Evolutionary conservation across 371 early-diverging fungal genomes (phyloP).

Genomic region (Circinella umbellata): DNA sequence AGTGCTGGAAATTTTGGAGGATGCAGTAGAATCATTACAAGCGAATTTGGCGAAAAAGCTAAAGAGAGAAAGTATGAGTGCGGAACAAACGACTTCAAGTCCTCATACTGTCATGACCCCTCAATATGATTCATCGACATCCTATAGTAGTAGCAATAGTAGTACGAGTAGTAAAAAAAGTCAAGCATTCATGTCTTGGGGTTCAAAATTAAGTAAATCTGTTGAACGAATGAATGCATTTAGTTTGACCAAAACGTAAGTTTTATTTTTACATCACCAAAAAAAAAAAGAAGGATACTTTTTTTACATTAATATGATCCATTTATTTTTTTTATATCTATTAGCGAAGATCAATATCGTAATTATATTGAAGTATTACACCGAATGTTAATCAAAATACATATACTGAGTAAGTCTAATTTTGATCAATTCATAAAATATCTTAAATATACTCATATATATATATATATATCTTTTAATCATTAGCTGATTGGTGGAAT

Average conservation of each 20-base stretch:
- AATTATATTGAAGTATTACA: conserved; percentile 48
- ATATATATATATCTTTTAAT: no score
- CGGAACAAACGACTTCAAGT: background rate
- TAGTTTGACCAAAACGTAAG: conserved; percentile 49
- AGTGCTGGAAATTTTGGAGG: conserved; percentile 40
- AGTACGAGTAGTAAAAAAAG: conserved; percentile 4
- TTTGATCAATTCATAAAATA: background rate
- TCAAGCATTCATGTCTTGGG: conserved; percentile 40
- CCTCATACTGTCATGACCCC: background rate
- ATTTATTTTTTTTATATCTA: no score
- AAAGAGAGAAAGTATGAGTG: conserved; percentile 37
- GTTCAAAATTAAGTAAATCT: conserved; percentile 52
- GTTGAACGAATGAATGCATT: conserved; percentile 61
- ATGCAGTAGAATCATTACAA: conserved; percentile 37
- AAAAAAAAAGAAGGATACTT: background rate
- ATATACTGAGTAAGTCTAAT: conserved; percentile 36
- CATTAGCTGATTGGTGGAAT: conserved; percentile 41
- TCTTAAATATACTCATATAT: background rate
- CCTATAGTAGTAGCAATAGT: background rate
- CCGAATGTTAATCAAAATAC: conserved; percentile 39
- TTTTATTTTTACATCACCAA: background rate
- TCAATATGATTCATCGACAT: background rate
- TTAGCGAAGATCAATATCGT: conserved; percentile 51
- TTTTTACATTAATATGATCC: background rate
- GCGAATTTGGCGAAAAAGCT: conserved; percentile 44